Evolutionary conservation across 202 grass and related monocot genomes (phyloP).

Genomic region (Miscanthus sacchariflorus): DNA sequence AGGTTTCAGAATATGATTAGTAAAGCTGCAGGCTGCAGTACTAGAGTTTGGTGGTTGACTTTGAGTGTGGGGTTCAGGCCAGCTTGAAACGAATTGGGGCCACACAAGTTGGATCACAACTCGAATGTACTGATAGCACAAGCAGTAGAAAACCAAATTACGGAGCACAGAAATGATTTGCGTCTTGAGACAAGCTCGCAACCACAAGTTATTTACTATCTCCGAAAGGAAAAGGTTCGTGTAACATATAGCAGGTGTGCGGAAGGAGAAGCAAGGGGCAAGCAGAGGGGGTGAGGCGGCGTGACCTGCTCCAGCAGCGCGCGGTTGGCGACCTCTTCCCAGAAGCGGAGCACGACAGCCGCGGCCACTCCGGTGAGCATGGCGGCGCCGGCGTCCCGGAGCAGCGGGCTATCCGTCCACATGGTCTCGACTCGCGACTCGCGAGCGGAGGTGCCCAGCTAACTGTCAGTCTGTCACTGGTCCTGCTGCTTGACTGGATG

Average conservation of each 20-base stretch:
- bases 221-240: no score
- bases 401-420: slow-evolving; percentile 38
- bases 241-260: no score
- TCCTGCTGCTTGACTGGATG: neutral
- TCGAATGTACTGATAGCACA: no score
- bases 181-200: no score
- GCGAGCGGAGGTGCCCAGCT: neutral
- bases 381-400: slow-evolving; percentile 47
- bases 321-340: slow-evolving; percentile 72
- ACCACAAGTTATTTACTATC: no score
- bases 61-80: neutral
- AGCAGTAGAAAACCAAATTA: no score
- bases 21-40: neutral
- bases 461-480: no score
- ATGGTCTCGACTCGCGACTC: neutral
- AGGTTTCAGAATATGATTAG: neutral
- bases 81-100: neutral
- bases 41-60: neutral
- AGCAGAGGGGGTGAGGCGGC: no score
- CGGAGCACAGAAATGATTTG: no score
- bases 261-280: no score
- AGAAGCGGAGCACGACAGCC: slow-evolving; percentile 60
- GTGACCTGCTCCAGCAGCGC: slow-evolving; percentile 65
- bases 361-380: slow-evolving; percentile 40
- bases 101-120: no score